phyloP scores from a whole-genome alignment of 371 early-diverging fungal species.

The Lichtheimia corymbifera region DNA sequence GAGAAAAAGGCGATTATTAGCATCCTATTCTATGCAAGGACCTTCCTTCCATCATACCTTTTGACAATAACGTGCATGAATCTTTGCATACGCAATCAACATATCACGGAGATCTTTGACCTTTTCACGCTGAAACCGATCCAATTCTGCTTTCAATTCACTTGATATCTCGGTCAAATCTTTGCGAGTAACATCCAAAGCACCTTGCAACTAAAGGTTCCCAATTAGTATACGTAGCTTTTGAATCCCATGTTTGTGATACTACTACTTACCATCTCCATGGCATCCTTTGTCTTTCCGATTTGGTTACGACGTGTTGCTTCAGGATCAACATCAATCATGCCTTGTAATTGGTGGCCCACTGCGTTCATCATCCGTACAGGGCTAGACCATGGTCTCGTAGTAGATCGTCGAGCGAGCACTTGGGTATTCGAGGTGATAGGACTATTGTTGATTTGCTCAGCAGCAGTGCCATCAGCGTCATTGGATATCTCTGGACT shows the following conservation, averaged over 20 bases:
- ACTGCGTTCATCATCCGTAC: conserved; percentile 63
- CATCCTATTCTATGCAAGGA: background rate
- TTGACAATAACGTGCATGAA: conserved; percentile 82
- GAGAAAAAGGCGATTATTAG: background rate
- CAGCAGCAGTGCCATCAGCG: conserved; percentile 28
- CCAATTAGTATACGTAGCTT: background rate
- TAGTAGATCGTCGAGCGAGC: conserved; percentile 22
- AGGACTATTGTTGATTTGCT: conserved; percentile 23
- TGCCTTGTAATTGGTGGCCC: conserved; percentile 78
- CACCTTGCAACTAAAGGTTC: conserved; percentile 66
- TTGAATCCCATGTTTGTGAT: background rate
- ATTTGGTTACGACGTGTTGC: conserved; percentile 88
- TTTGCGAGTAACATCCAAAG: conserved; percentile 64
- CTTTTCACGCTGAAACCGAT: conserved; percentile 91
- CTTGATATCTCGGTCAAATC: conserved; percentile 76
- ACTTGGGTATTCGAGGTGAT: background rate
- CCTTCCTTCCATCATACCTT: conserved; percentile 44
- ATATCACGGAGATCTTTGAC: conserved; percentile 81
- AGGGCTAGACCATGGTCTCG: conserved; percentile 43
- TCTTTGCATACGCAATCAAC: conserved; percentile 78
- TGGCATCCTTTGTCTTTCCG: conserved; percentile 85
- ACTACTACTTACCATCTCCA: conserved; percentile 52
- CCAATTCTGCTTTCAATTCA: conserved; percentile 85
- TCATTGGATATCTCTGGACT: conserved; percentile 43
- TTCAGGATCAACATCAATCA: conserved; percentile 95